Percentiles rank a stretch among this genome's conserved stretches.
phyloP scores from a whole-genome alignment of 2,329 filamentous ascomycete species.

The Fusarium sp. region DNA sequence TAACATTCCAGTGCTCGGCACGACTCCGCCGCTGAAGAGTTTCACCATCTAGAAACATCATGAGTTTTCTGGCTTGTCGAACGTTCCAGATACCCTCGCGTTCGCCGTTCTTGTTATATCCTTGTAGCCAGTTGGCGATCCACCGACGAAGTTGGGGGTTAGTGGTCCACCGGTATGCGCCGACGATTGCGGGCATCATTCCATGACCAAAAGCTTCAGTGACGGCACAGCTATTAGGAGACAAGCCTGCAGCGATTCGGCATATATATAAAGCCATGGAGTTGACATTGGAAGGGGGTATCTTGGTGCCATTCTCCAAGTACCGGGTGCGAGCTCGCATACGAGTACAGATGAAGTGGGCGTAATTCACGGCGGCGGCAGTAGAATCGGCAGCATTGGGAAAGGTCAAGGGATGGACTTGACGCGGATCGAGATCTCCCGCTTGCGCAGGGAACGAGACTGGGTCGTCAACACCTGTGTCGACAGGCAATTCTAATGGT shows the following conservation, averaged over 20 bases:
- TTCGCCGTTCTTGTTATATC: neutral
- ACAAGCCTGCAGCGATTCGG: neutral
- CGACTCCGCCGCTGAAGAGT: neutral
- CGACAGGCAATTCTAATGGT: neutral
- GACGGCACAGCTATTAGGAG: neutral
- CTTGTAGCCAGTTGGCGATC: neutral
- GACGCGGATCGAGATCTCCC: neutral
- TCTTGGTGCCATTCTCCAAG: neutral
- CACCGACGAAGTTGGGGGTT: neutral
- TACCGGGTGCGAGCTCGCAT: neutral
- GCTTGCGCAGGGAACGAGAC: neutral
- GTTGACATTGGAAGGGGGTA: neutral
- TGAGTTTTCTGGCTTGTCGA: neutral
- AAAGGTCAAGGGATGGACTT: neutral
- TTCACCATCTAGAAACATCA: neutral
- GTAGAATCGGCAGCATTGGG: neutral
- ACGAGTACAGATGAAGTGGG: neutral
- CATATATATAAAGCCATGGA: neutral
- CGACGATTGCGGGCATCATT: neutral
- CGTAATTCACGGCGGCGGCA: neutral
- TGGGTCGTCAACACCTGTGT: neutral
- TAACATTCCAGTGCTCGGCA: neutral
- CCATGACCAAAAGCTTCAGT: neutral
- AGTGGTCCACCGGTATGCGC: neutral
- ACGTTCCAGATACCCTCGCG: neutral